Base-by-base conservation (phyloP, 1,284 basidiomycete genomes). In the Microbotryum scabiosae region DNA sequence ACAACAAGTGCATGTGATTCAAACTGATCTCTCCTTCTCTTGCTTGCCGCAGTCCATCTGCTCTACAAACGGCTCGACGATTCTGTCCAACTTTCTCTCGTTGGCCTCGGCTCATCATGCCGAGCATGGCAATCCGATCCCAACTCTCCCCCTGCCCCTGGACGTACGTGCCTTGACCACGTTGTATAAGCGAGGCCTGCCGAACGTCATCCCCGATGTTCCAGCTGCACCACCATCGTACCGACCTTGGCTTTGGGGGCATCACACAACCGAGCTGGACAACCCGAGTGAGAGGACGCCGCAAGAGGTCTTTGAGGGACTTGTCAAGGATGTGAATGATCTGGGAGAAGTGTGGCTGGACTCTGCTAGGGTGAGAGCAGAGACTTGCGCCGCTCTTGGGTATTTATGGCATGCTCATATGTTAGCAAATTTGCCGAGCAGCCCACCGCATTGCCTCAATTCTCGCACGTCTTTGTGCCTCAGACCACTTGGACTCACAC, bases 341-440 rank as follows among this genome's bases (percentile, higher is more conserved):
- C 66, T 78, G 0, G 79, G 78, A 3, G 75, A 78, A 50, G 69
- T 80, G 1, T 81, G 79, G 79, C 71, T 81, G 1, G 79, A 81
- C 57, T 78, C 78, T 8, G 72, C 74, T 2, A 65, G 73, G 47
- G 70, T 70, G 8, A 6, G 61, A 41, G 36, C 36, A 41, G 5
- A 18, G 5, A 41, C 36, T 41, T 2, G 3, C 12, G 51, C 25
- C 51, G 14, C 12, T 23, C 43, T 25, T 21, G 47, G 3, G 23
- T 49, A 18, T 44, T 21, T 41, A 4, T 41, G 36, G 10, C 36
- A 4, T 6, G 23, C 9, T 26, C 5, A 32, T 32, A n/a, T n/a
- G n/a, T n/a, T n/a, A n/a, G n/a, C n/a, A n/a, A n/a, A n/a, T n/a
- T n/a, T n/a, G n/a, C n/a, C n/a, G n/a, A n/a, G n/a, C n/a, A n/a